These are phyloP conservation scores for Zymoseptoria pseudotritici DNA, from an alignment of 2,329 filamentous ascomycete genomes.

Conservation along the genomic window DNA sequence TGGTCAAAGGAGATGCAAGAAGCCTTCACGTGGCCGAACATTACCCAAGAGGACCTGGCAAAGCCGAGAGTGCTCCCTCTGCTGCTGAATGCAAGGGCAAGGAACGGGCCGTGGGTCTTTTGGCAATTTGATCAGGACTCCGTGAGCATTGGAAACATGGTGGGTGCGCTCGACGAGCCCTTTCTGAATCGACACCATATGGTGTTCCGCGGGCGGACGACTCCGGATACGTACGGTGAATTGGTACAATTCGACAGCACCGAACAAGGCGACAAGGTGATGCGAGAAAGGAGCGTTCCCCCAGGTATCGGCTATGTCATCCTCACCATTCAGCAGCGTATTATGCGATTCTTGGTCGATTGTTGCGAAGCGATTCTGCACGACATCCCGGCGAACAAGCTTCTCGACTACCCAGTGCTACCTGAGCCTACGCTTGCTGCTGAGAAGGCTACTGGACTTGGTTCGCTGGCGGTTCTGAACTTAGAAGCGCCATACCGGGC, in stretches of 20 bases:
- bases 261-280: not conserved
- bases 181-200: slow-evolving; percentile 5
- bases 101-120: slow-evolving; percentile 3
- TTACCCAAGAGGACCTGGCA: slow-evolving; percentile 4
- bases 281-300: not conserved
- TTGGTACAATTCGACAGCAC: not conserved
- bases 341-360: slow-evolving; percentile 1
- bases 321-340: slow-evolving; percentile 5
- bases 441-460: slow-evolving; percentile 1
- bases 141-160: slow-evolving; percentile 4
- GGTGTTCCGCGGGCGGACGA: slow-evolving; percentile 2
- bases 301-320: slow-evolving; percentile 8
- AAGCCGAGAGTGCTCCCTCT: slow-evolving; percentile 3
- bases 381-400: not conserved
- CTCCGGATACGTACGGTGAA: slow-evolving; percentile 1
- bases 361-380: slow-evolving; percentile 6
- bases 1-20: not conserved
- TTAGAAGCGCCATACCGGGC: slow-evolving; percentile 4
- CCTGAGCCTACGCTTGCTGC: not conserved
- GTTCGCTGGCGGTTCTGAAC: not conserved
- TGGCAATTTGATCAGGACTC: slow-evolving; percentile 3
- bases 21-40: slow-evolving; percentile 1
- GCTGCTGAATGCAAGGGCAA: slow-evolving; percentile 4
- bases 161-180: not conserved
- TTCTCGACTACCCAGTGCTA: not conserved